Base-by-base conservation (phyloP, 2,329 filamentous ascomycete species). In the Exophiala lecanii-corni region DNA sequence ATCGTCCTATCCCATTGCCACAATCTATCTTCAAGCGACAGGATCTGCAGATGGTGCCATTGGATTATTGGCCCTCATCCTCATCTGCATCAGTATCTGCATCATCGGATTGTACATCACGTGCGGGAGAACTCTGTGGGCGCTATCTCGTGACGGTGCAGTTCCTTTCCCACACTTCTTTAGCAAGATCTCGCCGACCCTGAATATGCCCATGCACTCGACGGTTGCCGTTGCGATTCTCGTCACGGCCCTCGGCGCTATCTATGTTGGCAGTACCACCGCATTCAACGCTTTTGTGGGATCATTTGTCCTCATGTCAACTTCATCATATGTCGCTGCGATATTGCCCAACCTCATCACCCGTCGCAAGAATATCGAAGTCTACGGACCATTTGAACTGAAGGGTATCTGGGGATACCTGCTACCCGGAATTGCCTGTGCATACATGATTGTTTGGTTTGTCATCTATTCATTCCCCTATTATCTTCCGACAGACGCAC, bases 1-100 rank as follows among this genome's bases (percentile, higher is more conserved):
- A 9, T 66, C 59, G 43, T 55, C 36, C 76, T 82, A 79, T 53
- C 82, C 83, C 0, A 75, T 85, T 10, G 76, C 79, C 7, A 76
- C 80, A 40, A 81, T 86, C 47, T 86, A 85, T 59, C 69, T 59
- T 19, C 78, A 81, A 59, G 76, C 75, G 1, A 79, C 76, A 0
- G 69, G 72, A 0, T 73, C 70, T 1, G 65, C 63, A 0, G 67
- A 66, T 0, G 76, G 75, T 1, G 72, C 76, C 0, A 67, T 73
- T 0, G 74, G 73, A 0, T 61, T 81, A 2, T 64, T 78, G 1
- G 60, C 75, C 19, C 67, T 84, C 2, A 67, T 76, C 21, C 70
- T 78, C 49, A 58, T 80, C 1, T 71, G 75, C 3, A 73, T 72
- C 2, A 64, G 77, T 47, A 67, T 71, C 48, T 73, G 71, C 34